Conservation (phyloP, 352 stramenopile species). For the Pythium myriotylum region DNA sequence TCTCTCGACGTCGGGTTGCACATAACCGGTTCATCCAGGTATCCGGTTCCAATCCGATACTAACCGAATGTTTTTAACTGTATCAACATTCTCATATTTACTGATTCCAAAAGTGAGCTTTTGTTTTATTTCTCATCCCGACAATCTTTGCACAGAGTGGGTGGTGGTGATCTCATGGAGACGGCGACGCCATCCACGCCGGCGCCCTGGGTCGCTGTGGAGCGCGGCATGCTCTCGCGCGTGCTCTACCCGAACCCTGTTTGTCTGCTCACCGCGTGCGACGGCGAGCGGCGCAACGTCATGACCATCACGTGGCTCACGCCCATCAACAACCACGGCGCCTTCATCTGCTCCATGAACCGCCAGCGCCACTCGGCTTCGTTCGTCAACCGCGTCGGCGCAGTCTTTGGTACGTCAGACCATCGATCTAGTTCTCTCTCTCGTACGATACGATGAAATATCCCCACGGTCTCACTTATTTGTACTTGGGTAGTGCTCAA, state of each 20-base stretch:
- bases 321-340: slow-evolving; percentile 86
- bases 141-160: too few relatives aligned
- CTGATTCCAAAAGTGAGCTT: too few relatives aligned
- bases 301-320: slow-evolving; percentile 90
- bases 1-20: too few relatives aligned
- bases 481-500: slow-evolving; percentile 58
- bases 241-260: slow-evolving; percentile 85
- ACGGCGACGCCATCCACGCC: too few relatives aligned
- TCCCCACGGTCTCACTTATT: neutral
- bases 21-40: too few relatives aligned
- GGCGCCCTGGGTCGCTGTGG: slow-evolving; percentile 49
- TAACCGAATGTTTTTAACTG: too few relatives aligned
- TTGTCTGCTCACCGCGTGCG: slow-evolving; percentile 60
- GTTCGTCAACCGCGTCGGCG: slow-evolving; percentile 52
- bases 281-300: slow-evolving; percentile 40
- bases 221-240: slow-evolving; percentile 73
- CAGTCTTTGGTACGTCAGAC: slow-evolving; percentile 52
- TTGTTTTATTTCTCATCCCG: too few relatives aligned
- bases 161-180: too few relatives aligned
- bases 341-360: slow-evolving; percentile 86
- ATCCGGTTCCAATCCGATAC: too few relatives aligned
- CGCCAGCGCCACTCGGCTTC: slow-evolving; percentile 59
- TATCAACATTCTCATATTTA: too few relatives aligned
- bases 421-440: too few relatives aligned
- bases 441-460: too few relatives aligned